Evolutionary conservation across 179 eudicot genomes (phyloP).

Genomic region (Sideroxylon spinosum): DNA sequence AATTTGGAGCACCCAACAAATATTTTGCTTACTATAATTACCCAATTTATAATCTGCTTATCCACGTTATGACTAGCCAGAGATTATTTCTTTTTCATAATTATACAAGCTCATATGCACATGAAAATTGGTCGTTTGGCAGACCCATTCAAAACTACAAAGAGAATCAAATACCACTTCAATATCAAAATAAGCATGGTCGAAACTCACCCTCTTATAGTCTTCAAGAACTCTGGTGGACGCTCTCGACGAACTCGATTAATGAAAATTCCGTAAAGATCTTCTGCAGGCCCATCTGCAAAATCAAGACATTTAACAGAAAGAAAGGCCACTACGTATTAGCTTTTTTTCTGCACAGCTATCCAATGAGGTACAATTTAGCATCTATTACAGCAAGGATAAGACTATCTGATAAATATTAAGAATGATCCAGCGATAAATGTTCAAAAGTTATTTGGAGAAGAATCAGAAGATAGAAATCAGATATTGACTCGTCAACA

Average conservation of each 20-base stretch:
- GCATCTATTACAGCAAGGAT: not conserved
- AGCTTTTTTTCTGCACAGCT: not conserved
- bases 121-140: not conserved
- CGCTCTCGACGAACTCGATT: conserved; percentile 90
- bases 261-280: conserved; percentile 94
- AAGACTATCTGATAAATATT: not conserved
- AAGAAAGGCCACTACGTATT: not conserved
- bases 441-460: not conserved
- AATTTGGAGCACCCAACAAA: not conserved
- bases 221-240: conserved; percentile 75
- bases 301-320: conserved; percentile 13
- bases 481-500: not conserved
- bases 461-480: not conserved
- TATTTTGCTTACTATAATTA: not conserved
- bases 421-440: not conserved
- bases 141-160: not conserved
- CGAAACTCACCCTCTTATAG: conserved; percentile 74
- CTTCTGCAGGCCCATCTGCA: conserved; percentile 98
- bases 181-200: conserved; percentile 1
- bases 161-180: not conserved
- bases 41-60: not conserved
- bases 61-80: not conserved
- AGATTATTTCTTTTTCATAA: not conserved
- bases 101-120: conserved; percentile 6
- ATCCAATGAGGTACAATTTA: not conserved